Evolutionary conservation across 768 basidiomycete species (phyloP).

Genomic region (Mycena chlorophos): DNA sequence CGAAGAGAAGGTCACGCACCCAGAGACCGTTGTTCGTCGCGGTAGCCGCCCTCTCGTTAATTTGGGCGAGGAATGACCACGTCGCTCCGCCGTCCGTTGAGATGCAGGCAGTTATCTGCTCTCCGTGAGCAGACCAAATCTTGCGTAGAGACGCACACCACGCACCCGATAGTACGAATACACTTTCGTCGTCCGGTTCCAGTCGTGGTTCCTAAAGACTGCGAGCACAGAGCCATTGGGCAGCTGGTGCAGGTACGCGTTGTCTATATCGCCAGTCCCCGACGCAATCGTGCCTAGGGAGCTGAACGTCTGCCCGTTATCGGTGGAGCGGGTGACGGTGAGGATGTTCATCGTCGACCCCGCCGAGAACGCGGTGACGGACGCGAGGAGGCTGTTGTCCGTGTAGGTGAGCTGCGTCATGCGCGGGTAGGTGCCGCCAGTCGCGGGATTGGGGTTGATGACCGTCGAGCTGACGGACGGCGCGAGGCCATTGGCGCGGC

Average conservation of each 20-base stretch:
- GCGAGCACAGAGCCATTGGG: constrained; percentile 11
- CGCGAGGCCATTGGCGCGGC: not conserved
- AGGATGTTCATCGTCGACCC: constrained; percentile 9
- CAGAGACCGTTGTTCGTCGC: constrained; percentile 24
- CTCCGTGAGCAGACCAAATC: not conserved
- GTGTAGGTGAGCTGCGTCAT: not conserved
- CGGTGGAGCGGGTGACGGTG: constrained; percentile 10
- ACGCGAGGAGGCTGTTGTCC: not conserved
- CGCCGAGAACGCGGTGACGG: constrained; percentile 3
- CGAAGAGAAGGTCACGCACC: constrained; percentile 8
- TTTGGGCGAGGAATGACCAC: constrained; percentile 26
- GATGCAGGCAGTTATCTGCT: constrained; percentile 23
- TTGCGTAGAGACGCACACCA: not conserved
- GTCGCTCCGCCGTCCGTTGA: constrained; percentile 22
- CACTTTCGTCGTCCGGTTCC: not conserved
- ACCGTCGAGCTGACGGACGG: not conserved
- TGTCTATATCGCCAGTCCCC: constrained; percentile 13
- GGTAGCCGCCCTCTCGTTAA: constrained; percentile 17
- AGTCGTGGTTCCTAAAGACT: constrained; percentile 16
- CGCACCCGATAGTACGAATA: constrained; percentile 16
- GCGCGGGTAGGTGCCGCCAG: constrained; percentile 1
- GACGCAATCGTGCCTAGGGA: constrained; percentile 12
- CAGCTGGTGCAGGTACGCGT: constrained; percentile 8
- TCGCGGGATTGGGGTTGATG: not conserved
- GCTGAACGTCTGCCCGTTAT: constrained; percentile 11